Evolutionary conservation across 805 yeast species (phyloP), one percentile per base, ranked within the genome.

Genomic region (Cyberlindnera amylophila): DNA sequence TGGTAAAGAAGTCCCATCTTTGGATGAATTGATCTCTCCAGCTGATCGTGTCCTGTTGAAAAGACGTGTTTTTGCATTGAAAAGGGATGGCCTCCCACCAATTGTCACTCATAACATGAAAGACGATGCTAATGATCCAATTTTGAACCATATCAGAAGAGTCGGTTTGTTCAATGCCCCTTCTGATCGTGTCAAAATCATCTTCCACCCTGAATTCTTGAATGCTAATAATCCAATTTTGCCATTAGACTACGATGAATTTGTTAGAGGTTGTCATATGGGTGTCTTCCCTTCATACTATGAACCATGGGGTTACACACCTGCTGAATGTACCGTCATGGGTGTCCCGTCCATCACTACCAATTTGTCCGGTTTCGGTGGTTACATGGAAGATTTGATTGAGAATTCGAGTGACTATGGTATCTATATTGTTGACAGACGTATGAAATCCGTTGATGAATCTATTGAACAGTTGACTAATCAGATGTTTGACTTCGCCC

Each of bases 271-370:
- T 47, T 90, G 97, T 63, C 98, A 91, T 66, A 70, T 93, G 64
- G 99, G 99, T 63, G 96, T 91, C 39, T 91, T 91, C 82, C 99
- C 99, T 38, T 88, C 96, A 0, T 91, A 91, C 68, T 91, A 91
- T 62, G 99, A 91, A 68, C 99, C 99, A 4, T 91, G 99, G 99
- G 99, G 99, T 31, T 91, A 91, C 65, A 91, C 99, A 2, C 99
- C 99, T 3, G 98, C 98, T 8, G 99, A 91, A 64, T 93, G 99
- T 71, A 91, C 99, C 0, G 99, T 93, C 18, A 91, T 91, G 99
- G 99, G 99, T 43, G 95, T 93, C 46, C 99, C 99, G 14, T 87
- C 96, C 6, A 86, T 91, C 58, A 91, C 99, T 10, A 91, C 99
- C 32, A 91, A 91, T 63, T 69, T 91, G 46, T 87, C 96, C 2